Conservation (phyloP, 2,329 filamentous ascomycete species). For the Colletotrichum caudatum region DNA sequence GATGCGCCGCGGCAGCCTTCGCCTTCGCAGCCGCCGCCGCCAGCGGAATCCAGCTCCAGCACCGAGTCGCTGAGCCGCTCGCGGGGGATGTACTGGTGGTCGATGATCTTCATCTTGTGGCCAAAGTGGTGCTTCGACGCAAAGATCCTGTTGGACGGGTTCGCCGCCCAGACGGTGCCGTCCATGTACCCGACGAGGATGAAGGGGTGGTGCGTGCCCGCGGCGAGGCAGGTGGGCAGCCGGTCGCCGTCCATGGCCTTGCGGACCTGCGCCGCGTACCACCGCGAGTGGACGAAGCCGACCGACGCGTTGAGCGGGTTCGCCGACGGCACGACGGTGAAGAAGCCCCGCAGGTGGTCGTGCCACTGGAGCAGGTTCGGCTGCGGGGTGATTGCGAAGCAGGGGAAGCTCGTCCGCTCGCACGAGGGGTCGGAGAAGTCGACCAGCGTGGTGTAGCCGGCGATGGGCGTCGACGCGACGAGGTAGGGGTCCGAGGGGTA, state of each 20-base stretch:
- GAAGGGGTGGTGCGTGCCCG: conserved; percentile 65
- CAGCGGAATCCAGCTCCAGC: background rate
- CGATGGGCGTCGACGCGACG: conserved; percentile 66
- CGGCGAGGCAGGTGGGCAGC: conserved; percentile 62
- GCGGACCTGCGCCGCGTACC: conserved; percentile 65
- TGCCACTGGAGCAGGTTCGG: conserved; percentile 66
- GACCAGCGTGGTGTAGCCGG: conserved; percentile 64
- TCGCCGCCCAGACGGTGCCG: conserved; percentile 64
- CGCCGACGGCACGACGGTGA: conserved; percentile 64
- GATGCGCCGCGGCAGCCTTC: conserved; percentile 56
- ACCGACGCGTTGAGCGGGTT: conserved; percentile 65
- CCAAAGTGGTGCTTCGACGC: conserved; percentile 52
- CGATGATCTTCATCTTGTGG: conserved; percentile 60
- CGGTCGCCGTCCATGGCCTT: conserved; percentile 65
- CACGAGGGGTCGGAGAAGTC: conserved; percentile 65
- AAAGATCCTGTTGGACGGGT: conserved; percentile 59
- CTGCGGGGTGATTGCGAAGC: conserved; percentile 63
- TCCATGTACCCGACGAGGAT: conserved; percentile 66
- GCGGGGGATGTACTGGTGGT: conserved; percentile 64
- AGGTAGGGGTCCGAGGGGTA: conserved; percentile 69
- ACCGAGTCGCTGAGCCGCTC: conserved; percentile 44
- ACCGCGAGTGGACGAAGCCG: conserved; percentile 62
- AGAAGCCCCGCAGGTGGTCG: conserved; percentile 67
- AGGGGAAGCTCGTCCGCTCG: conserved; percentile 66
- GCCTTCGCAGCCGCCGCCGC: background rate